These are phyloP conservation scores for Aristolochia fimbriata DNA, from an alignment of 164 flowering plant genomes.

Conservation along the genomic window DNA sequence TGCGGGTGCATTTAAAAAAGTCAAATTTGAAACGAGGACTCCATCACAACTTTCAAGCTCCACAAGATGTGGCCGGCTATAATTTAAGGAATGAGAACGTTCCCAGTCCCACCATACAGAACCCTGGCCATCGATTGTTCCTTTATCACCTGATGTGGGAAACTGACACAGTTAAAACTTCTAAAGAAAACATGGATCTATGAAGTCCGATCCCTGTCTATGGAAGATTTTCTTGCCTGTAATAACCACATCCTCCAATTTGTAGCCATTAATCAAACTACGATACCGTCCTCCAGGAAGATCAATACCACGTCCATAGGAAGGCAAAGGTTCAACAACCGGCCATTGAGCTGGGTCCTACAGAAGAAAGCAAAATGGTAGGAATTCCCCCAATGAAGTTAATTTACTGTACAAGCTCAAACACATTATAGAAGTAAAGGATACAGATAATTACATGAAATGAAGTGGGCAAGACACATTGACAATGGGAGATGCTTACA, in stretches of 20 bases:
- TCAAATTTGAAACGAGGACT: conserved; percentile 65
- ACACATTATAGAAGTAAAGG: too few species aligned
- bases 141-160: conserved; percentile 67
- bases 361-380: neutral
- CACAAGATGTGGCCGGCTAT: conserved; percentile 87
- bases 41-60: conserved; percentile 47
- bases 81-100: conserved; percentile 46
- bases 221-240: conserved; percentile 39
- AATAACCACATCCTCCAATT: conserved; percentile 62
- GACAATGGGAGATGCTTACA: too few species aligned
- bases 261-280: conserved; percentile 65
- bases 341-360: conserved; percentile 68
- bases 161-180: neutral
- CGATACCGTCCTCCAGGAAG: conserved; percentile 61
- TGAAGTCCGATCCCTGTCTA: neutral
- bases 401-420: too few species aligned
- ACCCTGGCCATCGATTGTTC: conserved; percentile 93
- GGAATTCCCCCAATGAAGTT: neutral
- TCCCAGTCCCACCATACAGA: conserved; percentile 84
- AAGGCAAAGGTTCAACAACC: conserved; percentile 58
- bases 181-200: neutral
- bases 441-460: too few species aligned
- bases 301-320: conserved; percentile 85
- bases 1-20: conserved; percentile 73
- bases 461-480: too few species aligned